Conservation (phyloP, 768 basidiomycete species). For the Kwoniella sp. region DNA sequence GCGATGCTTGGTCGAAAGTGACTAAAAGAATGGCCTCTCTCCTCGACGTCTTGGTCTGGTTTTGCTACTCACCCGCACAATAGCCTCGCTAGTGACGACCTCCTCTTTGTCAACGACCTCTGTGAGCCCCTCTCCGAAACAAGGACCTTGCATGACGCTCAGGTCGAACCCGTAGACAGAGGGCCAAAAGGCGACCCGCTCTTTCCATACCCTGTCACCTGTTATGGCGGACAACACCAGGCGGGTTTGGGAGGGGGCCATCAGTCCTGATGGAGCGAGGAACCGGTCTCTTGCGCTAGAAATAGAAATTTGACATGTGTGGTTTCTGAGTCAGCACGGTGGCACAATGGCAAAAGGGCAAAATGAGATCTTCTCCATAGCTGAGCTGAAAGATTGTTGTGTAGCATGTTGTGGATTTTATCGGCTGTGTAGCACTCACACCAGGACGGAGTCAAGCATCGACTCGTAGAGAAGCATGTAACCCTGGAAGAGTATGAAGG, state of each 20-base stretch:
- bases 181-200: conserved; percentile 85
- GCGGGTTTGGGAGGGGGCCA: conserved; percentile 87
- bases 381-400: too few species aligned
- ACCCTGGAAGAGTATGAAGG: conserved; percentile 40
- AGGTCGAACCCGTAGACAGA: conserved; percentile 93
- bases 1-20: too few species aligned
- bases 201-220: conserved; percentile 71
- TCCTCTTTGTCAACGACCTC: conserved; percentile 90
- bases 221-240: conserved; percentile 85
- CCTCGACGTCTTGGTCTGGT: neutral
- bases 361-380: too few species aligned
- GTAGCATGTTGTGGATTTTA: neutral
- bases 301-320: neutral
- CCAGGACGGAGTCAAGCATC: conserved; percentile 93
- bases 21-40: neutral
- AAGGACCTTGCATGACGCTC: conserved; percentile 72
- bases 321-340: neutral
- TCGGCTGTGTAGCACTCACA: conserved; percentile 35
- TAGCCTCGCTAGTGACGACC: conserved; percentile 85
- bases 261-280: conserved; percentile 71
- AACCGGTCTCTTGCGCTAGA: conserved; percentile 77
- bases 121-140: conserved; percentile 79
- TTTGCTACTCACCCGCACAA: conserved; percentile 70
- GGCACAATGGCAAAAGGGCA: neutral
- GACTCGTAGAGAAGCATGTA: conserved; percentile 78